These are phyloP conservation scores for Yarrowia sp. DNA, from an alignment of 805 yeast genomes.

Conservation along the genomic window DNA sequence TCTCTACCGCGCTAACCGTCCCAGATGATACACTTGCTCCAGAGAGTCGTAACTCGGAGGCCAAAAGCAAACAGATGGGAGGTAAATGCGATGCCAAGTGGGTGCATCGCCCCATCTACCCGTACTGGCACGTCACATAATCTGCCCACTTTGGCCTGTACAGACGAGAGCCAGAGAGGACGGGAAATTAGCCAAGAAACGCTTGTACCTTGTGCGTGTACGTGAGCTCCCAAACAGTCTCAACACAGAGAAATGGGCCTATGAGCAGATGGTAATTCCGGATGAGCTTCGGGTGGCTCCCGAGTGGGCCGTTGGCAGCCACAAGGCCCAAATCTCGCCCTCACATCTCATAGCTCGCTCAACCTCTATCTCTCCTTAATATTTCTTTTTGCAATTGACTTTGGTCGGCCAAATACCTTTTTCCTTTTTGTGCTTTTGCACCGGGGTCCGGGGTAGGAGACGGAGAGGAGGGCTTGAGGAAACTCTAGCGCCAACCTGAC, in stretches of 20 bases:
- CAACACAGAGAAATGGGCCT: too few relatives aligned
- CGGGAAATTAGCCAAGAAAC: conserved; percentile 35
- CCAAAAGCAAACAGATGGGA: conserved; percentile 15
- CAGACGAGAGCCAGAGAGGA: not conserved
- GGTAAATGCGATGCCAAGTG: conserved; percentile 28
- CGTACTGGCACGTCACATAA: conserved; percentile 28
- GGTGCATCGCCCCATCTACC: conserved; percentile 33
- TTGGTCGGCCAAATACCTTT: not conserved
- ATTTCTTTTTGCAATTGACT: conserved; percentile 3
- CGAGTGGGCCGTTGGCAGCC: too few relatives aligned
- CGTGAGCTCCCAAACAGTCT: too few relatives aligned
- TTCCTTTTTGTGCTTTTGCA: conserved; percentile 8
- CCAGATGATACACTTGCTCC: conserved; percentile 2
- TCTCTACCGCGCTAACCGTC: too few relatives aligned
- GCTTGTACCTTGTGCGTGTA: conserved; percentile 29
- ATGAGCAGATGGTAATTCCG: too few relatives aligned
- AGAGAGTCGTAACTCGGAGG: not conserved
- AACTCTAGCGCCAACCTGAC: conserved; percentile 32
- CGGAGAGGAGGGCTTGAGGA: not conserved
- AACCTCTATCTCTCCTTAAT: too few relatives aligned
- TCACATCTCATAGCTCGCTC: too few relatives aligned
- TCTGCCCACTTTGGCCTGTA: conserved; percentile 32
- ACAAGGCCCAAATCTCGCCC: too few relatives aligned
- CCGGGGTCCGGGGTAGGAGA: conserved; percentile 23
- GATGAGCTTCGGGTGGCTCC: too few relatives aligned